A percentile compares a stretch with the other conserved stretches of the same genome.
Evolutionary conservation across 139 green algal genomes (phyloP).

Genomic region (Cymbomonas tetramitiformis): DNA sequence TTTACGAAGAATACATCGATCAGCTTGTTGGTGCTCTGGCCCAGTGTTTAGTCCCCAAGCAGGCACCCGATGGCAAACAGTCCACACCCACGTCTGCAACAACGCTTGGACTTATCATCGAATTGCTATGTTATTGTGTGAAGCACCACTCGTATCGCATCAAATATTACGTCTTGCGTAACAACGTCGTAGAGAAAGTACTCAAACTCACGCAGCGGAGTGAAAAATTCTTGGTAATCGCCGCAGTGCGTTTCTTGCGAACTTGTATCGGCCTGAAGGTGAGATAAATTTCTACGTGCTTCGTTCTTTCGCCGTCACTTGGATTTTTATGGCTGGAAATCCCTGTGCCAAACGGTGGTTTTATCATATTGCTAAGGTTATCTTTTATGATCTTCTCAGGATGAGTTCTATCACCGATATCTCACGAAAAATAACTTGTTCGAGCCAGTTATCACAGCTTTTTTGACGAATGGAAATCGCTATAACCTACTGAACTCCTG

Average conservation of each 20-base stretch:
- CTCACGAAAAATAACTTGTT: constrained; percentile 64
- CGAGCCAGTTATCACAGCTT: constrained; percentile 58
- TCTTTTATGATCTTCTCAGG: constrained; percentile 20
- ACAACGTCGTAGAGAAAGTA: constrained; percentile 72
- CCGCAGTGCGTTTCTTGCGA: constrained; percentile 80
- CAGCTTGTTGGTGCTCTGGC: constrained; percentile 22
- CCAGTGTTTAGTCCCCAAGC: too few relatives aligned
- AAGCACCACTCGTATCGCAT: constrained; percentile 61
- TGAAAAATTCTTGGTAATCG: constrained; percentile 71
- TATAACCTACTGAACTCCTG: constrained; percentile 75
- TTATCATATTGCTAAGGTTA: not conserved
- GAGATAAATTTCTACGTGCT: not conserved
- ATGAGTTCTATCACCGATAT: constrained; percentile 72
- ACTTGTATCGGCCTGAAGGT: constrained; percentile 51
- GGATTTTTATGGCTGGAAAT: not conserved
- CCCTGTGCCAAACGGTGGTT: not conserved
- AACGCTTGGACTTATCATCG: constrained; percentile 70
- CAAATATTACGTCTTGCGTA: constrained; percentile 70
- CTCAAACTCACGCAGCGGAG: constrained; percentile 54
- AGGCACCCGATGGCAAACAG: too few relatives aligned
- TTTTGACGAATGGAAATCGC: constrained; percentile 60
- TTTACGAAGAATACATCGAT: constrained; percentile 74
- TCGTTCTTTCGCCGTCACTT: not conserved
- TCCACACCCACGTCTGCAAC: constrained; percentile 7
- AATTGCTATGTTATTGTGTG: constrained; percentile 91